These are phyloP conservation scores for Saccharomyces uvarum DNA, from an alignment of 1,139 yeast species.

Conservation along the genomic window DNA sequence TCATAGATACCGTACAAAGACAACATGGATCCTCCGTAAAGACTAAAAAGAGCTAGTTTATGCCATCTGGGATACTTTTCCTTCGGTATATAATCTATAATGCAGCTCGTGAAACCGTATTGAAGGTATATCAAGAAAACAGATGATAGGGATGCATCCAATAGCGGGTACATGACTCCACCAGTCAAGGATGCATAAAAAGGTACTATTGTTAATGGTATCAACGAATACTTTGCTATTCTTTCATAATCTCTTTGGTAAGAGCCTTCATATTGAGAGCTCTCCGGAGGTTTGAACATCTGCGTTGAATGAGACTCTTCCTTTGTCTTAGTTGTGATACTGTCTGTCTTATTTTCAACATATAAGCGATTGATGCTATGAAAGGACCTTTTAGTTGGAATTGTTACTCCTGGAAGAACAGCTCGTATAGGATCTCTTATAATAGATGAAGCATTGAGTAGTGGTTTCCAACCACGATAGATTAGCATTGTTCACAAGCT, in stretches of 20 bases:
- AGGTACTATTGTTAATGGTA: slow-evolving; percentile 73
- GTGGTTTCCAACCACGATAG: background rate
- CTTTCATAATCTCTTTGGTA: slow-evolving; percentile 87
- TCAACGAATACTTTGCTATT: slow-evolving; percentile 52
- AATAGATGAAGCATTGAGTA: background rate
- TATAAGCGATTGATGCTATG: slow-evolving; percentile 1
- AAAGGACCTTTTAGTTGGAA: background rate
- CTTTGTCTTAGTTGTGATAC: slow-evolving; percentile 65
- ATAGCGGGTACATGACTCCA: slow-evolving; percentile 48
- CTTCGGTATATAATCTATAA: slow-evolving; percentile 80
- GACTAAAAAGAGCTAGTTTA: slow-evolving; percentile 51
- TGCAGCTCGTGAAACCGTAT: slow-evolving; percentile 78
- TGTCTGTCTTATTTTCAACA: slow-evolving; percentile 43
- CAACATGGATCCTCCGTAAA: slow-evolving; percentile 63
- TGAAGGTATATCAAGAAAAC: slow-evolving; percentile 66
- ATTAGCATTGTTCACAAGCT: background rate
- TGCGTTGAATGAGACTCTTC: slow-evolving; percentile 42
- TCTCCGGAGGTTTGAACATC: slow-evolving; percentile 48
- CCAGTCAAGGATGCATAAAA: slow-evolving; percentile 46
- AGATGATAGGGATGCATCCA: slow-evolving; percentile 63
- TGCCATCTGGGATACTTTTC: slow-evolving; percentile 75
- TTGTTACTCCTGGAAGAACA: background rate
- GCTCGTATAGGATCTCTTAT: background rate
- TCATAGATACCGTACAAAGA: slow-evolving; percentile 76
- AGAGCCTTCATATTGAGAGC: slow-evolving; percentile 65